Evolutionary conservation across 352 stramenopile species (phyloP).

Genomic region (Phytopythium sindhum): DNA sequence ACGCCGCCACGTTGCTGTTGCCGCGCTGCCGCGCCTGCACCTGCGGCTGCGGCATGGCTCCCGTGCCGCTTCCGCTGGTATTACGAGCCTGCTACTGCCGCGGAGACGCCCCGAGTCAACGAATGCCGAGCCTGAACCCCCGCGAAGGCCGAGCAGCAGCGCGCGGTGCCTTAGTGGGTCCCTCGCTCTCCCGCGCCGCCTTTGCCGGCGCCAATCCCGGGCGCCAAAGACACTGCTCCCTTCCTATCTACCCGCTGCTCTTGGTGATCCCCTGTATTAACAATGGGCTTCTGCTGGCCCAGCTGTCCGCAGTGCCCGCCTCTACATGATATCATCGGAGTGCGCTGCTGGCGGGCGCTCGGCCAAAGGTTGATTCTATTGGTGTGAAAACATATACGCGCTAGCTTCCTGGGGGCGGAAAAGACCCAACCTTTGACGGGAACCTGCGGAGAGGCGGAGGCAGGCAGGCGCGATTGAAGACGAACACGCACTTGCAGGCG

Average conservation of each 20-base stretch:
- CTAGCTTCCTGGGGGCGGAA: background rate
- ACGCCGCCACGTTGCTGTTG: conserved; percentile 40
- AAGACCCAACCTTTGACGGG: background rate
- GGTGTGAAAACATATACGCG: too few relatives aligned
- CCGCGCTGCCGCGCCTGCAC: conserved; percentile 16
- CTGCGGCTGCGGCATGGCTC: conserved; percentile 12
- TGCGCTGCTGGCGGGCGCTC: background rate
- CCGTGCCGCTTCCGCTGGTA: too few relatives aligned
- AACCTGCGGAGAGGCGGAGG: background rate
- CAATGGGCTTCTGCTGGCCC: background rate
- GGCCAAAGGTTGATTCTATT: background rate
- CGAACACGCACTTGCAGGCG: too few relatives aligned
- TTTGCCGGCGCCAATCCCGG: background rate
- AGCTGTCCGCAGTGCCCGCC: background rate
- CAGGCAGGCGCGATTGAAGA: too few relatives aligned
- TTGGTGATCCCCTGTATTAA: background rate
- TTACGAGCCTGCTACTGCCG: too few relatives aligned
- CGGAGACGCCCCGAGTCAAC: too few relatives aligned
- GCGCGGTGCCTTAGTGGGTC: too few relatives aligned
- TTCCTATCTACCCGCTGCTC: background rate
- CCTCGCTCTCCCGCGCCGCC: too few relatives aligned
- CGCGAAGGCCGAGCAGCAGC: too few relatives aligned
- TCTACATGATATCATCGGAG: background rate
- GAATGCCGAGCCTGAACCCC: too few relatives aligned
- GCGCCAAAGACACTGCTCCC: background rate